Base-by-base conservation (phyloP, 164 flowering plant genomes). In the Nymphaea colorata region DNA sequence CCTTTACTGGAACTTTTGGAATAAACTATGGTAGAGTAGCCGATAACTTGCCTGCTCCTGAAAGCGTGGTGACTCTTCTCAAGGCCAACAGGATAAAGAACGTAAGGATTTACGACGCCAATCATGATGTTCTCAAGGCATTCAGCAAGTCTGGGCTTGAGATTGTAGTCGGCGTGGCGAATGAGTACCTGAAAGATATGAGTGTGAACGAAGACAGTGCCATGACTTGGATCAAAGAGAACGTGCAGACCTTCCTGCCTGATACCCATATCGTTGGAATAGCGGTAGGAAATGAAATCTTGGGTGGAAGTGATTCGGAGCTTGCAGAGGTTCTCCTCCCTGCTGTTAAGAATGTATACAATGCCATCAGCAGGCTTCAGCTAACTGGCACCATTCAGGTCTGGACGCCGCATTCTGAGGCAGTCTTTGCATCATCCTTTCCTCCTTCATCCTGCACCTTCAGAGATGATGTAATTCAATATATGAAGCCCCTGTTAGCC, bases 21-120 rank as follows among this genome's bases (percentile, higher is more conserved):
- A 76, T 90, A 64, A 90, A 88, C 76, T 93, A 93, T 71, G 98
- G 96, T 44, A 76, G 89, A 62, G 69, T 93, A 45, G 89, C 96
- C 0, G 85, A 93, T 76, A 89, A 90, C 70, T 63, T 93, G 60
- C 98, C 96, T 5, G 41, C 84, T 7, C 96, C 96, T 0, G 82
- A 77, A n/a, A 82, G 82, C 57, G 96, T 93, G 41, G 93, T 84
- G 68, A 87, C 87, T 1, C 93, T 93, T 67, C 85, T 93, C 14
- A 88, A 80, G 73, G 91, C 96, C 2, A 85, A 83, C 47, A 87
- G 80, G 80, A 86, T 93, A 57, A 90, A 85, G 74, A 88, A 90
- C 76, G 77, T 80, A 7, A 73, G 95, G 61, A 90, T 93, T 76
- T 93, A 90, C 62, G 93, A 93, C 61, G 91, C 90, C 3, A 82